Base-by-base conservation (phyloP, 371 early-diverging fungal genomes). In the Saksenaea vasiformis region DNA sequence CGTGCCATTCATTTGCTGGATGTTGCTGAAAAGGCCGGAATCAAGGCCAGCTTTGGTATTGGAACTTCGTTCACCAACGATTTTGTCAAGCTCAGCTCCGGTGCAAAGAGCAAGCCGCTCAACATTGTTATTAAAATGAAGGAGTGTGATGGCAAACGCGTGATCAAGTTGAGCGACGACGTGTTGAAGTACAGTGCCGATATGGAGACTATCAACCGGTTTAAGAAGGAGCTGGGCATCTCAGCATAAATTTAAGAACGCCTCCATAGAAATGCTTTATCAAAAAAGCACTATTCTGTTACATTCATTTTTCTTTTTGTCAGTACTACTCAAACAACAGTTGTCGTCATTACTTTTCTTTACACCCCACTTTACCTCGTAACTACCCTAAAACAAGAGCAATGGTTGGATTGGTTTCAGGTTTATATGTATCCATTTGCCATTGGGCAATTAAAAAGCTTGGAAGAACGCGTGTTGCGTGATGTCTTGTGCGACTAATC, bases 41-140 rank as follows among this genome's bases (percentile, higher is more conserved):
- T 90, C 51, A 75, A 74, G 34, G 81, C 82, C 34, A 74, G 80
- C 13, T 92, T 91, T 69, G 93, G 93, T n/a, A 91, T 92, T 35
- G 92, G 92, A 13, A 92, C 93, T 0, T 80, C 84, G 37, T 78
- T 92, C 44, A 91, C 93, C 5, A 92, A 92, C 60, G 92, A 92
- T 66, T 92, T 79, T 68, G 56, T 56, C 10, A 75, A 72, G 37
- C 58, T 61, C 1, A 77, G 79, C 5, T 60, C 69, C 11, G 47
- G 55, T 1, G 64, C 64, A 35, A 71, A 65, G 62, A 88, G 90
- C 62, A 76, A 74, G 34, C 80, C 92, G 1, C 73, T 89, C 69
- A 90, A 91, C 56, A 91, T 92, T 60, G 92, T 92, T 1, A 90
- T 92, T 74, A 92, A 92, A 67, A 65, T 92, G 58, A 77, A 81